A percentile compares a stretch with the other conserved stretches of the same genome.
phyloP scores from a whole-genome alignment of 2,329 filamentous ascomycete species.

The Blastomyces silverae region DNA sequence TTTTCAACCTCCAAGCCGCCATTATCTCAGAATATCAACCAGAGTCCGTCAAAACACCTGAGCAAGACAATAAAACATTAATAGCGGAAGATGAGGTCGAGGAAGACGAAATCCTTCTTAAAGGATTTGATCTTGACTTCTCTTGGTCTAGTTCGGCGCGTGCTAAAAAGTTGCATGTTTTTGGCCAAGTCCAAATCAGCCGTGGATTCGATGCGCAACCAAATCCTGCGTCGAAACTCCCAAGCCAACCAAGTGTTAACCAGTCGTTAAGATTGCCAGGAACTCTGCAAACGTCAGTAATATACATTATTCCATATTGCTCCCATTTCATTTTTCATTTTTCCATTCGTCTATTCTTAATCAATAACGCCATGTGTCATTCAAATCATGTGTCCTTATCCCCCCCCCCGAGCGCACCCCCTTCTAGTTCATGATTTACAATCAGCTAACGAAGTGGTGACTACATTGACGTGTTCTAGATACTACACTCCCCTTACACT shows the following conservation, averaged over 20 bases:
- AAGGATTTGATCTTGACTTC: slow-evolving; percentile 39
- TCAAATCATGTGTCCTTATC: background rate
- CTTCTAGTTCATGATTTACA: background rate
- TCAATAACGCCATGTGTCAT: background rate
- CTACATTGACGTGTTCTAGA: slow-evolving; percentile 22
- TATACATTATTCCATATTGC: background rate
- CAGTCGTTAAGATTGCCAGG: slow-evolving; percentile 10
- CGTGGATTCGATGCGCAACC: slow-evolving; percentile 25
- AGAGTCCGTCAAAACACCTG: slow-evolving; percentile 26
- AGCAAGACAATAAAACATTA: slow-evolving; percentile 1
- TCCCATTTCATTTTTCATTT: too few relatives aligned
- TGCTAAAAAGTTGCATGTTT: slow-evolving; percentile 29
- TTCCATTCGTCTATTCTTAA: background rate
- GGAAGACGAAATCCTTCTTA: slow-evolving; percentile 19
- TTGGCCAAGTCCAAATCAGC: slow-evolving; percentile 33
- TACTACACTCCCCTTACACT: slow-evolving; percentile 52
- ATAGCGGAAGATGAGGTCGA: slow-evolving; percentile 7
- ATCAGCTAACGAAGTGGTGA: background rate
- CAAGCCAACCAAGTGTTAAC: background rate
- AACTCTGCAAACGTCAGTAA: slow-evolving; percentile 26
- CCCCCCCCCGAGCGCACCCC: background rate
- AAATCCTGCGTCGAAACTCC: background rate
- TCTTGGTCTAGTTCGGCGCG: slow-evolving; percentile 28
- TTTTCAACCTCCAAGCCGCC: slow-evolving; percentile 67
- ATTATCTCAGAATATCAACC: slow-evolving; percentile 37